Conservation (phyloP, 2,329 filamentous ascomycete genomes). For the Cladosporium sp. region DNA sequence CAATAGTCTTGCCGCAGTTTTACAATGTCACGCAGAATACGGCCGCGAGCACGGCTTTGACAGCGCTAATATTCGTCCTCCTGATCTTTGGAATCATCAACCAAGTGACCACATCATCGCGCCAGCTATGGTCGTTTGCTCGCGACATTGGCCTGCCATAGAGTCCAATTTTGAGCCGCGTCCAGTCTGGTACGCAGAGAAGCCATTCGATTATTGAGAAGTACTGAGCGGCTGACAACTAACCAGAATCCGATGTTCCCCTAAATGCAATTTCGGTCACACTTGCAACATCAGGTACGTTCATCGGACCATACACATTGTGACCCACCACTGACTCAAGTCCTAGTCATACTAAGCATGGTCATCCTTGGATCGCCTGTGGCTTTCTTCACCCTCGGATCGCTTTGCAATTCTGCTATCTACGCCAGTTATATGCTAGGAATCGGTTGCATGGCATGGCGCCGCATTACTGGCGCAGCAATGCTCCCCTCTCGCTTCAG, state of each 20-base stretch:
- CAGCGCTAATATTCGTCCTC: conserved; percentile 18
- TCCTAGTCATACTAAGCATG: conserved; percentile 31
- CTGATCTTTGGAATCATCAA: conserved; percentile 23
- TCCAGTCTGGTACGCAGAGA: neutral
- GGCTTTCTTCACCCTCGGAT: conserved; percentile 46
- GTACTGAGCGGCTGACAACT: neutral
- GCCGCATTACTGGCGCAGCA: conserved; percentile 25
- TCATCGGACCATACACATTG: no score
- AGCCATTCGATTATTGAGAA: neutral
- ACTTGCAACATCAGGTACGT: conserved; percentile 15
- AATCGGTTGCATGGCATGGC: conserved; percentile 25
- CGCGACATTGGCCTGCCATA: conserved; percentile 24
- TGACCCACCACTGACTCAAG: neutral
- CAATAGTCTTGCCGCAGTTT: neutral
- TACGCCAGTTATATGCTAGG: conserved; percentile 29
- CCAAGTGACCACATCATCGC: conserved; percentile 22
- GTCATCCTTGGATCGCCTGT: conserved; percentile 42
- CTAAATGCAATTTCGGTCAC: conserved; percentile 33
- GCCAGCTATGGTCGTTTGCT: conserved; percentile 18
- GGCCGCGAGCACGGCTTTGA: conserved; percentile 18
- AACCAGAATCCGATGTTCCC: conserved; percentile 29
- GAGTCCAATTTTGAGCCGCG: neutral
- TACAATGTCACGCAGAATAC: conserved; percentile 23
- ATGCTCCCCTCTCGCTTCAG: conserved; percentile 27
- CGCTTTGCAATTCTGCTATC: conserved; percentile 35